Base-by-base conservation (phyloP, 441 rosid genomes). In the Bocquillonia castaneifolia region DNA sequence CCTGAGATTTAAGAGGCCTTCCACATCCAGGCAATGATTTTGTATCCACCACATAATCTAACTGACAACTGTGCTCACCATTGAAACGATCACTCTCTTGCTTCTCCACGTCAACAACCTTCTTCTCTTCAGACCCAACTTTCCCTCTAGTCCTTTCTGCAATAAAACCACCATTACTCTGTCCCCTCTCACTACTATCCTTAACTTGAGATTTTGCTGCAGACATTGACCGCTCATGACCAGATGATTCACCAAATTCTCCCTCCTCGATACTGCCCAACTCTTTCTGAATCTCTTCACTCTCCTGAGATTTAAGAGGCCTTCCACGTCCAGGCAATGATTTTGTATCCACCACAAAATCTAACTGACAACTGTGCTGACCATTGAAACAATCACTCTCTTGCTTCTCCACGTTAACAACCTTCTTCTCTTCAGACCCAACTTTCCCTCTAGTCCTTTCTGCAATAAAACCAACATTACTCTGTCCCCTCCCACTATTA, bases 1-100 rank as follows among this genome's bases (percentile, higher is more conserved):
- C 63, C 64, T 10, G 52, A 34, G 31, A 65, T 69, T 75, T 77
- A 47, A 62, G 66, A 18, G 81, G 68, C 31, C 81, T 72, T 23
- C 75, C 86, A 32, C 72, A 78, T 74, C 32, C 69, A 31, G 69
- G 36, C 61, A 66, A 28, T 34, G 45, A 29, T 50, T 36, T 62
- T 37, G 22, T 26, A 5, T 17, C 36, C 14, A 8, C 22, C 18
- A 1, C 14, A 42, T 14, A 10, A 10, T 42, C 14, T 12, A 42
- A 42, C 3, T 12, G 51, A 47, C 18, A 8, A 13, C 32, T 53
- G 51, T 5, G 17, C 10, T 15, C 10, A 25, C 28, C 59, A 22
- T n/a, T n/a, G n/a, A 32, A 63, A 20, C 68, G 51, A 53, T 42
- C 67, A 39, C 22, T 15, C 64, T 68, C 78, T 42, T 72, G 69